Evolutionary conservation across 768 basidiomycete genomes (phyloP), one percentile per base, ranked within the genome.

Genomic region (Termitomyces eurrhizus): DNA sequence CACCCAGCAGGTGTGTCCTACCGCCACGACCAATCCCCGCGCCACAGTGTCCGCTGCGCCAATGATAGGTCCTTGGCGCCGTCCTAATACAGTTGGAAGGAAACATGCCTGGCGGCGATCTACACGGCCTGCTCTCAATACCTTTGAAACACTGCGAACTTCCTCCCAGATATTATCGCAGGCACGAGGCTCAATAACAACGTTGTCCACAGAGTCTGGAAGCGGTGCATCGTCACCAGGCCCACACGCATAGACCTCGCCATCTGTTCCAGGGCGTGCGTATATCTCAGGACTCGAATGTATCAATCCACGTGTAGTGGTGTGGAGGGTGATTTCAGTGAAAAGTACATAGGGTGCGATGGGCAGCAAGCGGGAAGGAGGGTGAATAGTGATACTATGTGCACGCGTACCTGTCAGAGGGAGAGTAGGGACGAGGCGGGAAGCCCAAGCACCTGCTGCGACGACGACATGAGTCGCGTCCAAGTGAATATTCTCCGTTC

Each of bases 371-470:
- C 68, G 69, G 3, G 78, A 67, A 21, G 71, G 68, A 0, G 87
- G 82, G 14, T 74, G 82, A 63, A 90, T 83, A 8, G 83, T 84
- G 67, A 92, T 80, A 66, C 88, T 90, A 70, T 92, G 90, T 0
- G 88, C 89, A 56, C 90, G 86, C 7, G 80, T 85, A 46, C 80
- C 80, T n/a, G 75, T 67, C 64, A 91, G 79, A 16, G 87, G 86
- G 33, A 90, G 77, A 21, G 73, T 62, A 9, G 81, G 76, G 36
- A 89, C 55, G 59, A 95, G 69, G 9, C 68, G 68, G 8, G 90
- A 78, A 0, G 92, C 90, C 93, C 94, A 97, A 16, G 92, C 89
- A 29, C 94, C 94, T n/a, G 90, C 90, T 44, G 87, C 82, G 53
- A 97, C 71, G 44, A 96, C 76, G 62, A 94, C 83, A 58, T 88